A percentile compares a stretch with the other conserved stretches of the same genome.
Evolutionary conservation across 495 filamentous ascomycete genomes (phyloP).

Genomic region (Aspergillus haitiensis): DNA sequence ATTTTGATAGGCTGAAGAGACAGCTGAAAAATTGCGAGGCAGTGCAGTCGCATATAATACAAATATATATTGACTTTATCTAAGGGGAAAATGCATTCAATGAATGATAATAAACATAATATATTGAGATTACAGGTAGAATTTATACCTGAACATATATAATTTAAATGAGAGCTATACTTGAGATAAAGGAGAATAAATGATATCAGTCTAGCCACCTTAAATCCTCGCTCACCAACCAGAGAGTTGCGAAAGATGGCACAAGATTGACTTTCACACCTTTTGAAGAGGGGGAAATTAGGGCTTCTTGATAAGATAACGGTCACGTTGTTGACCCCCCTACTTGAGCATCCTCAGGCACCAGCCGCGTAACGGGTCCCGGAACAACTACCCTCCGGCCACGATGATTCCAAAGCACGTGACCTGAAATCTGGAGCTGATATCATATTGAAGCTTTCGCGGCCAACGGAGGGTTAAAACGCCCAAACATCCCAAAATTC

Average conservation of each 20-base stretch:
- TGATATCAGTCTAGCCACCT: not conserved
- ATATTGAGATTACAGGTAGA: too few species aligned
- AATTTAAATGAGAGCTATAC: too few species aligned
- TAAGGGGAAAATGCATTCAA: too few species aligned
- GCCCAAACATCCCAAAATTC: not conserved
- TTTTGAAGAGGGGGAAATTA: not conserved
- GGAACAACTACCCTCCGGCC: not conserved
- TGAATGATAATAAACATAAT: too few species aligned
- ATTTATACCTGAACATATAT: too few species aligned
- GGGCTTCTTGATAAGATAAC: not conserved
- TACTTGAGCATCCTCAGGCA: not conserved
- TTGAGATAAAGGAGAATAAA: not conserved
- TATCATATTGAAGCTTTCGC: conserved; percentile 13
- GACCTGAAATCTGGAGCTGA: conserved; percentile 21
- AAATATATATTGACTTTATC: too few species aligned
- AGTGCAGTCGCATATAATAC: too few species aligned
- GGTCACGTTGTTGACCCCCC: conserved; percentile 5
- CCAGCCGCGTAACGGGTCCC: not conserved
- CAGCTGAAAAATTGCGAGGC: too few species aligned
- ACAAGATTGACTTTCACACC: not conserved
- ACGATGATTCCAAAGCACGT: conserved; percentile 4
- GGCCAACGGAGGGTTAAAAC: conserved; percentile 9
- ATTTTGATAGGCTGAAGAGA: not conserved
- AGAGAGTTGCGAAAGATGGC: not conserved
- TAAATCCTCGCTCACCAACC: not conserved